Percentiles rank a stretch among this genome's conserved stretches.
Evolutionary conservation across 2,329 filamentous ascomycete species (phyloP).

Genomic region (Arthrobotrys iridis): DNA sequence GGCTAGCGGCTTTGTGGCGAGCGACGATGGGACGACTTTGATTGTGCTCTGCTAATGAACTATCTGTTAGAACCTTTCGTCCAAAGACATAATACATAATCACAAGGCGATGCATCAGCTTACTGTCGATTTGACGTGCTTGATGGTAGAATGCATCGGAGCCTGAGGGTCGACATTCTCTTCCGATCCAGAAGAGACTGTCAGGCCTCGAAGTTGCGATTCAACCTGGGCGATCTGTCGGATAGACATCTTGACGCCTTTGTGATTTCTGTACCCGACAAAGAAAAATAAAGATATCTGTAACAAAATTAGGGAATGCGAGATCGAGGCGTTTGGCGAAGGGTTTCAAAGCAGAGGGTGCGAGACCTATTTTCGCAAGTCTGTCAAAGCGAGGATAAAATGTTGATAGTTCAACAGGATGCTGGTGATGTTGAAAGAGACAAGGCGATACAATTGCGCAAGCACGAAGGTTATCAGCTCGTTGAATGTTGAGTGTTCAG

Average conservation of each 20-base stretch:
- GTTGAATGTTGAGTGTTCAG: background rate
- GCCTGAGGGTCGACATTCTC: constrained; percentile 57
- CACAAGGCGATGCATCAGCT: too few relatives aligned
- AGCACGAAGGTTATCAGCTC: too few relatives aligned
- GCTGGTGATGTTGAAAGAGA: background rate
- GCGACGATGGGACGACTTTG: constrained; percentile 41
- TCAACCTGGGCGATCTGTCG: constrained; percentile 56
- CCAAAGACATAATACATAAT: too few relatives aligned
- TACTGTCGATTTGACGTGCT: constrained; percentile 53
- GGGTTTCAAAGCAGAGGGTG: background rate
- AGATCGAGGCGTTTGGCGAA: too few relatives aligned
- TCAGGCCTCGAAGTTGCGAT: constrained; percentile 55
- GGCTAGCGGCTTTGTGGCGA: constrained; percentile 58
- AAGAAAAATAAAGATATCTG: too few relatives aligned
- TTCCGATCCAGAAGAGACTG: constrained; percentile 54
- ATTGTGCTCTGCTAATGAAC: constrained; percentile 43
- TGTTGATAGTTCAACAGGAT: too few relatives aligned
- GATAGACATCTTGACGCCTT: constrained; percentile 55
- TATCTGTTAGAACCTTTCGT: constrained; percentile 37
- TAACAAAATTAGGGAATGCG: background rate
- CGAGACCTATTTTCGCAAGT: too few relatives aligned
- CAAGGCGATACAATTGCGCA: too few relatives aligned
- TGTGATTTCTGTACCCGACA: too few relatives aligned
- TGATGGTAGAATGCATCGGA: constrained; percentile 44
- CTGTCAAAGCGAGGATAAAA: too few relatives aligned